These are phyloP conservation scores for Penicillium steckii DNA, from an alignment of 495 filamentous ascomycete species.

Conservation along the genomic window DNA sequence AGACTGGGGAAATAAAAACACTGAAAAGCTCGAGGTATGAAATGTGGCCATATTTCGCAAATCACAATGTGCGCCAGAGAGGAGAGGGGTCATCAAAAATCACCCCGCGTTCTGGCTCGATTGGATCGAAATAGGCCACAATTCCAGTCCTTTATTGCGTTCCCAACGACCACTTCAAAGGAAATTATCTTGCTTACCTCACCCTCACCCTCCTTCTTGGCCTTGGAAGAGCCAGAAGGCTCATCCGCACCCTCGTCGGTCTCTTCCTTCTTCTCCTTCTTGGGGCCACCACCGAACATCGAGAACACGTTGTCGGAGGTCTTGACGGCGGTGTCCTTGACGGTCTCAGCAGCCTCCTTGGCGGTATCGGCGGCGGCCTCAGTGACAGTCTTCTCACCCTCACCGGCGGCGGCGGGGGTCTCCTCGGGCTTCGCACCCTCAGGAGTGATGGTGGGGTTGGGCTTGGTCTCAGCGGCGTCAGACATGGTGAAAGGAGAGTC, in stretches of 20 bases:
- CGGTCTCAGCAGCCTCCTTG: conserved; percentile 43
- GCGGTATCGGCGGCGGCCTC: conserved; percentile 41
- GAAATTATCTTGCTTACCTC: conserved; percentile 32
- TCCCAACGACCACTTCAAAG: conserved; percentile 4
- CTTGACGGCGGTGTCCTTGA: conserved; percentile 50
- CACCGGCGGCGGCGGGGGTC: conserved; percentile 35
- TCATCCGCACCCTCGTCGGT: conserved; percentile 73
- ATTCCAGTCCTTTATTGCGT: conserved; percentile 1
- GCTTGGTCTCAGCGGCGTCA: conserved; percentile 48
- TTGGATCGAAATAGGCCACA: neutral
- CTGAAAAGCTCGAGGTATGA: no score
- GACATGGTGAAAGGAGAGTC: conserved; percentile 37
- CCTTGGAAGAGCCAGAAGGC: conserved; percentile 83
- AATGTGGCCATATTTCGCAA: neutral
- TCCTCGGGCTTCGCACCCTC: conserved; percentile 42
- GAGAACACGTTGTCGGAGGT: conserved; percentile 80
- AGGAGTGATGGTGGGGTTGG: conserved; percentile 48
- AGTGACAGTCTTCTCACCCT: conserved; percentile 36
- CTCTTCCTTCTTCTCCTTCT: conserved; percentile 80
- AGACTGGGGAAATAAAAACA: no score
- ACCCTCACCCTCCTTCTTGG: conserved; percentile 65
- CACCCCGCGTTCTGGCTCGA: conserved; percentile 7
- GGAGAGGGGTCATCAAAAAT: neutral
- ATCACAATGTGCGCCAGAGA: conserved; percentile 5
- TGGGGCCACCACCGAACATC: conserved; percentile 95